Evolutionary conservation across 495 filamentous ascomycete species (phyloP).

Genomic region (Neurospora sp.): DNA sequence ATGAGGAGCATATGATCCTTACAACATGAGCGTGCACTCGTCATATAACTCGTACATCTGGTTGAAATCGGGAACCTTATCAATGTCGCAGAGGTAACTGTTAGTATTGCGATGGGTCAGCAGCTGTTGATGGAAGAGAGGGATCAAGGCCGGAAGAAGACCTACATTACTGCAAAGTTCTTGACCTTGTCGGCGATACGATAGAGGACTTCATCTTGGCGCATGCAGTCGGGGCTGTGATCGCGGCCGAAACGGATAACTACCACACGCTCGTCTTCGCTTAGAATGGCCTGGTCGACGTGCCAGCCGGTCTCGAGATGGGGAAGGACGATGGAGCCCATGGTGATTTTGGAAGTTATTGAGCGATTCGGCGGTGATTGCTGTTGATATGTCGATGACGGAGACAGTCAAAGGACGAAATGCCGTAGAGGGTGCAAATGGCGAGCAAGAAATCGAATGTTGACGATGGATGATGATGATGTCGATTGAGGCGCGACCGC

Average conservation of each 20-base stretch:
- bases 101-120: not conserved
- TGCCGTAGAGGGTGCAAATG: not conserved
- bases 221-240: constrained; percentile 70
- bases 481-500: not conserved
- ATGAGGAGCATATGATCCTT: not conserved
- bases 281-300: constrained; percentile 65
- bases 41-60: constrained; percentile 82
- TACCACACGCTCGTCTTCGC: constrained; percentile 90
- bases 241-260: constrained; percentile 88
- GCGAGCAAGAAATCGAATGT: not conserved
- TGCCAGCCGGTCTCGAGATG: constrained; percentile 93
- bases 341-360: constrained; percentile 19
- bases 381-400: not conserved
- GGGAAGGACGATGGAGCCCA: constrained; percentile 89
- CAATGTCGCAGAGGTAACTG: constrained; percentile 85
- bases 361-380: not conserved
- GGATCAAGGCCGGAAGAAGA: not conserved
- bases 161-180: constrained; percentile 74
- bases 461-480: not conserved
- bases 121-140: not conserved
- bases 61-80: constrained; percentile 95
- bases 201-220: constrained; percentile 89
- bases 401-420: not conserved
- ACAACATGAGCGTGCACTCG: constrained; percentile 54
- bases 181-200: constrained; percentile 79